phyloP scores from a whole-genome alignment of 2,329 filamentous ascomycete species.

The Hirsutella rhossiliensis region DNA sequence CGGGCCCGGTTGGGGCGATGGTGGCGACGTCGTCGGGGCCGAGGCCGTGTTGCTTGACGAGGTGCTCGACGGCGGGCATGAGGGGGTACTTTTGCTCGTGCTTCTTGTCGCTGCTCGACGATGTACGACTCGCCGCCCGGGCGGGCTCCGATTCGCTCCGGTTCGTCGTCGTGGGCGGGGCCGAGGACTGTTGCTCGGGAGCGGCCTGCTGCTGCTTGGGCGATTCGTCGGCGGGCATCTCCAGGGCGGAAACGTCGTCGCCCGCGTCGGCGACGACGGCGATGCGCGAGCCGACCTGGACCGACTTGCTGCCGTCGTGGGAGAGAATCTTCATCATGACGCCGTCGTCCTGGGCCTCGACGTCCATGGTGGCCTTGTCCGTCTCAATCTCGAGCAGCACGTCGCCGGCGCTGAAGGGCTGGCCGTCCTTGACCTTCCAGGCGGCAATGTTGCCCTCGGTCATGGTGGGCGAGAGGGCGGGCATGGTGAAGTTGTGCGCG shows the following conservation, averaged over 20 bases:
- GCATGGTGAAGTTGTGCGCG: slow-evolving; percentile 84
- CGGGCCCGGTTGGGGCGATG: slow-evolving; percentile 80
- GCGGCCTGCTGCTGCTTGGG: slow-evolving; percentile 21
- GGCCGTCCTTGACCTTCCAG: slow-evolving; percentile 83
- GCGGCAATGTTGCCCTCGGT: slow-evolving; percentile 79
- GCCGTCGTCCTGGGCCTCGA: slow-evolving; percentile 85
- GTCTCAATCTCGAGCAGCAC: slow-evolving; percentile 88
- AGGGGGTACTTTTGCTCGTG: slow-evolving; percentile 60
- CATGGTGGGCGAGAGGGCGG: slow-evolving; percentile 84
- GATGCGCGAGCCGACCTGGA: slow-evolving; percentile 72
- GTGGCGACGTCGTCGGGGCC: slow-evolving; percentile 63
- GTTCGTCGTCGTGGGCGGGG: slow-evolving; percentile 36
- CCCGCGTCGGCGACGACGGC: slow-evolving; percentile 71
- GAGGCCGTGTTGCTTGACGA: slow-evolving; percentile 70
- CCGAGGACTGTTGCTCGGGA: neutral
- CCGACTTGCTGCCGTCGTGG: slow-evolving; percentile 59
- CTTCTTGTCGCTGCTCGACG: slow-evolving; percentile 33
- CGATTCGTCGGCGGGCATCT: slow-evolving; percentile 60
- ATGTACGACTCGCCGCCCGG: neutral
- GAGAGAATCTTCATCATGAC: slow-evolving; percentile 73
- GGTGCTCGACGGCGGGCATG: slow-evolving; percentile 70
- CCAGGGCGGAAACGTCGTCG: slow-evolving; percentile 63
- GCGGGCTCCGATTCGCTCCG: slow-evolving; percentile 14
- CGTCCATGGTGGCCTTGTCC: slow-evolving; percentile 90
- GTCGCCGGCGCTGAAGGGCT: slow-evolving; percentile 70